A percentile compares a stretch with the other conserved stretches of the same genome.
These are phyloP conservation scores for Trichoderma pleuroti DNA, from an alignment of 2,329 filamentous ascomycete species.

Conservation along the genomic window DNA sequence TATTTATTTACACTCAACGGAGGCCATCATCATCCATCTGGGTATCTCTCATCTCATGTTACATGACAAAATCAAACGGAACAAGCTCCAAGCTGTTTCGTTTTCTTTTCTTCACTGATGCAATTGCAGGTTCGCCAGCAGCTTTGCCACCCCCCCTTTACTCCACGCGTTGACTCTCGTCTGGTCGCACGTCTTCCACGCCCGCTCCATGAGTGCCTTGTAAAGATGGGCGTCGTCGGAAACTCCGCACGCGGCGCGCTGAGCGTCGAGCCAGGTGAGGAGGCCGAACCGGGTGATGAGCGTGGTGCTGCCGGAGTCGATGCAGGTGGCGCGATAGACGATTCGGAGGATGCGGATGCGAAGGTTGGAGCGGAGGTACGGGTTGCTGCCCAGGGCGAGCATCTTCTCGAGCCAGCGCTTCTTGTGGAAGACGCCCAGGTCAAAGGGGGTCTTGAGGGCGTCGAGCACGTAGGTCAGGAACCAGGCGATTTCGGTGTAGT, in stretches of 20 bases:
- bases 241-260: constrained; percentile 43
- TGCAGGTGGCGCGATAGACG: constrained; percentile 62
- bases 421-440: constrained; percentile 59
- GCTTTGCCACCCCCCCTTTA: constrained; percentile 41
- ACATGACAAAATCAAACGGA: neutral
- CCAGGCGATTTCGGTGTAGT: constrained; percentile 72
- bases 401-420: constrained; percentile 71
- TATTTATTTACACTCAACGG: neutral
- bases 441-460: constrained; percentile 56
- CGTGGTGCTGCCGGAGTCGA: constrained; percentile 73
- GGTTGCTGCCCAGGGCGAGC: constrained; percentile 64
- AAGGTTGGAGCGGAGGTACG: constrained; percentile 57
- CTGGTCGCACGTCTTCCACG: constrained; percentile 64
- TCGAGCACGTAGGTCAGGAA: constrained; percentile 68
- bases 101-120: neutral
- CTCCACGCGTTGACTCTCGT: constrained; percentile 67
- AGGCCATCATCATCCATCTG: neutral
- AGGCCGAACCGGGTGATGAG: constrained; percentile 73
- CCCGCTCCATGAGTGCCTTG: constrained; percentile 51
- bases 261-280: constrained; percentile 69
- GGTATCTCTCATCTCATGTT: neutral
- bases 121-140: constrained; percentile 23
- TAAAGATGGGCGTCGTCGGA: constrained; percentile 48
- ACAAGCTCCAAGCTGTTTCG: neutral
- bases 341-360: constrained; percentile 60